Conservation (phyloP, 1,284 basidiomycete species). For the Ustilago tritici region DNA sequence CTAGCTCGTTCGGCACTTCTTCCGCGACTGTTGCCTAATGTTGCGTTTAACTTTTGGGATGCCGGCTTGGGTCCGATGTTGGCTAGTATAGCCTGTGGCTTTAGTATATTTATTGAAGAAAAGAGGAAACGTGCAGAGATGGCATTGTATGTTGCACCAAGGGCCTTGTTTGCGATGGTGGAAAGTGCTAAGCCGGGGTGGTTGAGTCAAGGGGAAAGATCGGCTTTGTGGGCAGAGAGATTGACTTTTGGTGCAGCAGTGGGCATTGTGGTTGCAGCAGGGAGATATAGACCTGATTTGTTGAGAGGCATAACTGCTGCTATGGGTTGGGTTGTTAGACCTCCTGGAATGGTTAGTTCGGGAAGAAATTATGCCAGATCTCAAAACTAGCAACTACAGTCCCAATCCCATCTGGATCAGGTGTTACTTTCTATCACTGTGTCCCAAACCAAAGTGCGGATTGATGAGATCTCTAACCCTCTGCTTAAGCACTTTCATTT, state of each 20-base stretch:
- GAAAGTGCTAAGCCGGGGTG: constrained; percentile 58
- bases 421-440: constrained; percentile 26
- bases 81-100: constrained; percentile 55
- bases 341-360: constrained; percentile 6
- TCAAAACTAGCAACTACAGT: background rate
- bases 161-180: constrained; percentile 67
- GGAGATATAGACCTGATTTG: constrained; percentile 54
- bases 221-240: constrained; percentile 58
- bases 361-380: constrained; percentile 39
- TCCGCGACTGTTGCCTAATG: constrained; percentile 50
- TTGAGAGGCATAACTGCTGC: constrained; percentile 55
- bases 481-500: constrained; percentile 38
- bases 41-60: constrained; percentile 57
- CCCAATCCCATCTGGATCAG: background rate
- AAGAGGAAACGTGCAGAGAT: constrained; percentile 70
- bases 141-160: constrained; percentile 70
- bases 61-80: constrained; percentile 51
- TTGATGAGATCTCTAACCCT: constrained; percentile 30
- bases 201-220: constrained; percentile 46
- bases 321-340: constrained; percentile 58
- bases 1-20: constrained; percentile 48
- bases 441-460: constrained; percentile 20
- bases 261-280: constrained; percentile 55
- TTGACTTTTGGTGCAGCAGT: constrained; percentile 53
- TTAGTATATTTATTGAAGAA: constrained; percentile 69